These are phyloP conservation scores for Hanseniaspora singularis DNA, from an alignment of 805 yeast genomes.

Conservation along the genomic window DNA sequence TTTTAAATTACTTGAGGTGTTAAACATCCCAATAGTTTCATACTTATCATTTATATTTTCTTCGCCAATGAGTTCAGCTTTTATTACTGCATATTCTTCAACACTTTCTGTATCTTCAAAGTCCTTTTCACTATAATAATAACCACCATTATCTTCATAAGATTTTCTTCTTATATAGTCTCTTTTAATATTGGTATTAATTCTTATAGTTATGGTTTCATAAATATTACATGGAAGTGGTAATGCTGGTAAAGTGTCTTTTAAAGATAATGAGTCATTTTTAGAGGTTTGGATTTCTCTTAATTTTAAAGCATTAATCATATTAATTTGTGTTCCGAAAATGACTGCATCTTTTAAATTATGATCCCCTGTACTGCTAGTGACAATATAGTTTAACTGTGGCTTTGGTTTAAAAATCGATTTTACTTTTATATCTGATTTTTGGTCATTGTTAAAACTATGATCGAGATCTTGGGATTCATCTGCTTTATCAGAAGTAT, in stretches of 20 bases:
- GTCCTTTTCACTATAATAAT: constrained; percentile 2
- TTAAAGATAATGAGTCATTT: neutral
- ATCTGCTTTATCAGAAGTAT: neutral
- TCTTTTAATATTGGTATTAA: constrained; percentile 13
- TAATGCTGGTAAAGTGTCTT: neutral
- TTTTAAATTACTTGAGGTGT: neutral
- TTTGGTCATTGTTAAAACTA: neutral
- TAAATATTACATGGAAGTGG: constrained; percentile 12
- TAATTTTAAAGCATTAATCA: constrained; percentile 10
- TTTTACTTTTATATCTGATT: neutral
- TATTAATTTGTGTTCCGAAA: constrained; percentile 16
- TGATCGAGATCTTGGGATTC: neutral
- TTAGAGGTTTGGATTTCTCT: neutral
- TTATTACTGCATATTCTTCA: constrained; percentile 15
- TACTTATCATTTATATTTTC: too few species aligned
- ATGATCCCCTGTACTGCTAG: neutral
- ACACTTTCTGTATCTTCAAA: neutral
- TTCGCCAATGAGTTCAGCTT: constrained; percentile 1
- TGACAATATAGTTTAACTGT: constrained; percentile 9
- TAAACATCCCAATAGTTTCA: too few species aligned
- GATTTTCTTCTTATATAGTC: constrained; percentile 13
- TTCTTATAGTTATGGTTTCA: constrained; percentile 15
- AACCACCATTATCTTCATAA: constrained; percentile 15
- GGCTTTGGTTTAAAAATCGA: constrained; percentile 3
- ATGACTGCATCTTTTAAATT: constrained; percentile 13